Conservation (phyloP, 371 early-diverging fungal species). For the Modicella reniformis region DNA sequence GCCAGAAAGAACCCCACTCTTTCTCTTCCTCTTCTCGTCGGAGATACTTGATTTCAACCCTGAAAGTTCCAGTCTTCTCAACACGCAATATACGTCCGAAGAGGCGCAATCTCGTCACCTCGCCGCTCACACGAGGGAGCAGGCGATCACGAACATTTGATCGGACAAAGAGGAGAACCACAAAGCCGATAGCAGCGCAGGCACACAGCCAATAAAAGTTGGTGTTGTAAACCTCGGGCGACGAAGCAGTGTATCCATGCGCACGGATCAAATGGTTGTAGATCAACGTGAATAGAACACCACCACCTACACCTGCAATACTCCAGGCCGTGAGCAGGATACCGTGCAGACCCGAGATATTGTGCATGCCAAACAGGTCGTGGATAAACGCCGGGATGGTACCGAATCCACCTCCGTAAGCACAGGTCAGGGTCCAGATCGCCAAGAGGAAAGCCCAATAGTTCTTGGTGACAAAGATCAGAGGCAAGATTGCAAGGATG, state of each 20-base stretch:
- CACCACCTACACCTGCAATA: slow-evolving; percentile 70
- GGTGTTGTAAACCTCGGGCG: slow-evolving; percentile 24
- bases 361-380: slow-evolving; percentile 75
- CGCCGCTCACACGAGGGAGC: slow-evolving; percentile 39
- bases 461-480: slow-evolving; percentile 55
- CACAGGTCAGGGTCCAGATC: slow-evolving; percentile 61
- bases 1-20: slow-evolving; percentile 52
- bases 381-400: slow-evolving; percentile 76
- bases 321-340: slow-evolving; percentile 72
- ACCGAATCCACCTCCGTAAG: slow-evolving; percentile 75
- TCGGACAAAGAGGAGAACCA: slow-evolving; percentile 45
- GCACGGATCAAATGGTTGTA: slow-evolving; percentile 52
- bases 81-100: slow-evolving; percentile 47
- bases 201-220: slow-evolving; percentile 54
- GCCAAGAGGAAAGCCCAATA: slow-evolving; percentile 62
- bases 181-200: slow-evolving; percentile 36
- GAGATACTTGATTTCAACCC: slow-evolving; percentile 44
- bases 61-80: slow-evolving; percentile 43
- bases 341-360: slow-evolving; percentile 72
- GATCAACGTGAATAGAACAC: slow-evolving; percentile 69
- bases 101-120: slow-evolving; percentile 44
- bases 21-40: slow-evolving; percentile 48
- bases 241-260: slow-evolving; percentile 27
- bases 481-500: slow-evolving; percentile 60
- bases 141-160: slow-evolving; percentile 48